Base-by-base conservation (phyloP, 768 basidiomycete species). In the Russula abietina region DNA sequence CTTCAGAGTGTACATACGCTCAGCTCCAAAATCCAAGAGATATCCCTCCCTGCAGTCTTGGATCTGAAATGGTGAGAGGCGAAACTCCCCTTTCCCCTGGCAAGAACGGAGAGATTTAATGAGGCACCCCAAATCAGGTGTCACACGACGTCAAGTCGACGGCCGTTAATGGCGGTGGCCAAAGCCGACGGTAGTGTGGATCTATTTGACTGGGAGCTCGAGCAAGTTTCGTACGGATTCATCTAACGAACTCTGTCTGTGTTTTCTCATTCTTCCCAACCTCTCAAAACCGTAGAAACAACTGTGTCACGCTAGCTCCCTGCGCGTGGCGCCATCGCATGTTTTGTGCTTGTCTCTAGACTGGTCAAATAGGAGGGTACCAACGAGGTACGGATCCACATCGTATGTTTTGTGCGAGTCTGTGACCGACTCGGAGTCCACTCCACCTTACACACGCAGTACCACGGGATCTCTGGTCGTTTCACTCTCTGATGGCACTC, bases 21-120 rank as follows among this genome's bases (percentile, higher is more conserved):
- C 49, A 67, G 87, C 60, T 74, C 75, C 5, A 81, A 87, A 69
- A 71, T 88, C 2, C 88, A 96, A 68, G 75, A 86, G 17, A 78
- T 92, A 38, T 76, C 85, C 58, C 73, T 89, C 19, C 87, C 93
- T 2, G 97, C 93, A 9, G 81, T 99, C 32, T 80, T 89, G 28
- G 97, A 99, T 72, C 85, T 93, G 82, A 98, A 98, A 80, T 99
- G 97, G 97, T 94, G 70, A 68, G 17, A 22, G 4, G n/a, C 0
- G 24, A 12, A 10, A 12, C 16, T 38, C 5, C 14, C 4, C 36
- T 6, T 28, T 17, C 8, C 11, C 22, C 33, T 51, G 12, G 14
- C n/a, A 36, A 24, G 22, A 17, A 41, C 54, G 59, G 53, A 28
- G 46, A 36, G 36, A 36, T 36, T n/a, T 33, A 5, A 32, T 33